Base-by-base conservation (phyloP, 2,329 filamentous ascomycete species). In the Fusarium agapanthi region DNA sequence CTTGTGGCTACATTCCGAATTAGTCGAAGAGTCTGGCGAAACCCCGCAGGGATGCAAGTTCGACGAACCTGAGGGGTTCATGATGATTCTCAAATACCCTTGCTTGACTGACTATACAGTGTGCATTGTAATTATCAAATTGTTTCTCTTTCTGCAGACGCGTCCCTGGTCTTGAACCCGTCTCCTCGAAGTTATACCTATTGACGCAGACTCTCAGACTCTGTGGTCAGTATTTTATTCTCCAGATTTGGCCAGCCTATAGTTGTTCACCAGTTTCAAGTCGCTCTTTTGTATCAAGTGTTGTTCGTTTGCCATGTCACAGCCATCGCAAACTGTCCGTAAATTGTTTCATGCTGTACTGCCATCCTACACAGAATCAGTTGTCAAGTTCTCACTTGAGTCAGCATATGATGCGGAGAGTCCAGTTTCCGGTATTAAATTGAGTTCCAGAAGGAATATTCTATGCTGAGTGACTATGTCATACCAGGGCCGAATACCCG, bases 61-160 rank as follows among this genome's bases (percentile, higher is more conserved):
- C n/a, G 61, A 68, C 61, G 75, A 76, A 77, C 75, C 65, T 77
- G 75, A 76, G 75, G 75, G 75, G 75, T 61, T 62, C 67, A 61
- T 30, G 37, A 38, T 32, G 47, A 55, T 16, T 41, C 24, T 38
- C 32, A 6, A 22, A 40, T 34, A 60, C 28, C 57, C 57, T 54
- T 60, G 45, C 20, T 59, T 16, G 30, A 35, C 45, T 32, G 45
- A n/a, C 34, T 40, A 26, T 40, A 53, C 45, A 60, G 45, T 40
- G 61, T 34, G 28, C 35, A 53, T 28, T 60, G 24, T 16, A 28
- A 22, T 30, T 30, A 22, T 32, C 13, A 24, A 48, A 24, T 56
- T 26, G 58, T 44, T 44, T 44, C 32, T 32, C 35, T 53, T 51
- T 18, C 34, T n/a, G 6, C 22, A 28, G 22, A 34, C 15, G 37